These are phyloP conservation scores for Purpureocillium takamizusanense DNA, from an alignment of 2,329 filamentous ascomycete species.

Conservation along the genomic window DNA sequence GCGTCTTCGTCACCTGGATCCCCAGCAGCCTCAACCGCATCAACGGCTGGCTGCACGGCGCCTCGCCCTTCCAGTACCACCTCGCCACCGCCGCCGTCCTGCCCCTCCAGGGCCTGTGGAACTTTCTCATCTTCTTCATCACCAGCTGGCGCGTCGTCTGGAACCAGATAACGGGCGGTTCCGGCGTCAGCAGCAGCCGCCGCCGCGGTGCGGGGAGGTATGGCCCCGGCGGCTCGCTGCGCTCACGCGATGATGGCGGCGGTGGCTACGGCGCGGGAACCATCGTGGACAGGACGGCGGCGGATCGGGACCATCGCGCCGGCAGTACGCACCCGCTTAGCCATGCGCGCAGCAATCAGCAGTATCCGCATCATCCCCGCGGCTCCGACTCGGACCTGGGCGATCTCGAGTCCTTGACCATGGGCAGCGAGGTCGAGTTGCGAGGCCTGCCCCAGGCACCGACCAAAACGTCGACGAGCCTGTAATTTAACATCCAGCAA, in stretches of 20 bases:
- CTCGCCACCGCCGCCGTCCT: conserved; percentile 63
- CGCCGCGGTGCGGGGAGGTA: too few species aligned
- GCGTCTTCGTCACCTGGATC: conserved; percentile 53
- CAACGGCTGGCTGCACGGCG: conserved; percentile 50
- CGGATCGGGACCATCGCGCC: conserved; percentile 3
- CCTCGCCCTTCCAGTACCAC: conserved; percentile 55
- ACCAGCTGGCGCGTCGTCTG: conserved; percentile 40
- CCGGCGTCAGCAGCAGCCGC: too few species aligned
- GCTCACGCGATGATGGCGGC: background rate
- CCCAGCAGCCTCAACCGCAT: conserved; percentile 66
- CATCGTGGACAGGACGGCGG: conserved; percentile 3
- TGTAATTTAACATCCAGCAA: conserved; percentile 9
- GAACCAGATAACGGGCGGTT: conserved; percentile 5
- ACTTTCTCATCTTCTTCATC: conserved; percentile 65
- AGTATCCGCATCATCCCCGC: background rate
- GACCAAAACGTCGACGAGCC: conserved; percentile 14
- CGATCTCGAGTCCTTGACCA: conserved; percentile 18
- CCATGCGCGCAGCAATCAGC: background rate
- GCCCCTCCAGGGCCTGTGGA: conserved; percentile 74
- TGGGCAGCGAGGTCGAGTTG: conserved; percentile 24
- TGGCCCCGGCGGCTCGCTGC: background rate
- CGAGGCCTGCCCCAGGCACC: conserved; percentile 15
- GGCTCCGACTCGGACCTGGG: conserved; percentile 14
- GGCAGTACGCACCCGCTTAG: background rate
- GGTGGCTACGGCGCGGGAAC: background rate